A percentile compares a stretch with the other conserved stretches of the same genome.
phyloP scores from a whole-genome alignment of 495 filamentous ascomycete species.

The Aeminium ludgeri region DNA sequence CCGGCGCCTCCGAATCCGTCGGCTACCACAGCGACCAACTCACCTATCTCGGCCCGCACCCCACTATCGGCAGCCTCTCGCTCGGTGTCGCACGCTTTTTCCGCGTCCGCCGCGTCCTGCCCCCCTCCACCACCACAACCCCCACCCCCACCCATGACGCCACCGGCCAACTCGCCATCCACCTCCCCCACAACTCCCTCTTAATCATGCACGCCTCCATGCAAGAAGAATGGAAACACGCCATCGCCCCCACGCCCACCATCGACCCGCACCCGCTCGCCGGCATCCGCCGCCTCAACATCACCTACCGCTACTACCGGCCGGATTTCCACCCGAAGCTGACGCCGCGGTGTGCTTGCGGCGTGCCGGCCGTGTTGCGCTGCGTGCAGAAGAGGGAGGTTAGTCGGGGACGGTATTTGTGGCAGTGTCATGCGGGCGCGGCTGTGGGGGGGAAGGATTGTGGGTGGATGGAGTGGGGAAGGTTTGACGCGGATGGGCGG shows the following conservation, averaged over 20 bases:
- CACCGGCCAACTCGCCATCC: slow-evolving; percentile 75
- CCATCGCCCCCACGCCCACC: slow-evolving; percentile 51
- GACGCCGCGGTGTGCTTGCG: slow-evolving; percentile 51
- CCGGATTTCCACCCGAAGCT: slow-evolving; percentile 52
- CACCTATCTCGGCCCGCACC: slow-evolving; percentile 77
- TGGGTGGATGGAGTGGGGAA: slow-evolving; percentile 73
- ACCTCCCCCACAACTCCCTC: slow-evolving; percentile 84
- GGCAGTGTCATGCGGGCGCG: slow-evolving; percentile 76
- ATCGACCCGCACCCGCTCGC: slow-evolving; percentile 72
- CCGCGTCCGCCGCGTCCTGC: slow-evolving; percentile 57
- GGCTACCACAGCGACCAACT: slow-evolving; percentile 86
- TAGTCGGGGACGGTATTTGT: slow-evolving; percentile 70
- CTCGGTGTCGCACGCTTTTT: slow-evolving; percentile 85
- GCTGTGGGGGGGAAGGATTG: slow-evolving; percentile 62
- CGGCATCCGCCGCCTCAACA: slow-evolving; percentile 66
- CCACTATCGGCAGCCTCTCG: slow-evolving; percentile 78
- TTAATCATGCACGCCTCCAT: slow-evolving; percentile 89
- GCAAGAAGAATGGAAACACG: slow-evolving; percentile 67
- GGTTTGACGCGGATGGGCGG: slow-evolving; percentile 75
- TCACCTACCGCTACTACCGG: slow-evolving; percentile 84
- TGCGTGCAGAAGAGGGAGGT: slow-evolving; percentile 62
- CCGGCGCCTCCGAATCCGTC: slow-evolving; percentile 59
- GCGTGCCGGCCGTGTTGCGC: slow-evolving; percentile 52
- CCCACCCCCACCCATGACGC: too few relatives aligned
- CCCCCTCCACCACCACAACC: slow-evolving; percentile 30